phyloP scores from a whole-genome alignment of 352 stramenopile species.

The Globisporangium radiosum region DNA sequence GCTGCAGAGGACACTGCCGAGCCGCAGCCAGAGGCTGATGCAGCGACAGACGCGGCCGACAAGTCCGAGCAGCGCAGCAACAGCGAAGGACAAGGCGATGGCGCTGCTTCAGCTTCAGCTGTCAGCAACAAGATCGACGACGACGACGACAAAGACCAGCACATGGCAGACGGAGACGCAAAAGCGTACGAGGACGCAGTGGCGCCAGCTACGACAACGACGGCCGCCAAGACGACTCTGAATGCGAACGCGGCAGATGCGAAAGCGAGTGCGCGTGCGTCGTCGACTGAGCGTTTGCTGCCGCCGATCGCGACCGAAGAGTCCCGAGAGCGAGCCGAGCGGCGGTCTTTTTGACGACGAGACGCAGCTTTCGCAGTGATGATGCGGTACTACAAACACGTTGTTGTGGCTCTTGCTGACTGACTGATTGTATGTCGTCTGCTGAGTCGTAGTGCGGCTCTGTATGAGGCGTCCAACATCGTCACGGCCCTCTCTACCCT shows the following conservation, averaged over 20 bases:
- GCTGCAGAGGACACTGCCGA: neutral
- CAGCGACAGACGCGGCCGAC: no score
- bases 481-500: no score
- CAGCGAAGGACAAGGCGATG: neutral
- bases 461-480: neutral
- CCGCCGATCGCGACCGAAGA: conserved; percentile 14
- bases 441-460: neutral
- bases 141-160: conserved; percentile 8
- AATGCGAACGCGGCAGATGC: neutral
- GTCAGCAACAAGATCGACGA: conserved; percentile 10
- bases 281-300: conserved; percentile 2
- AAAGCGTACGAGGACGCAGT: conserved; percentile 8
- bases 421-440: neutral
- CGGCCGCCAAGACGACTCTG: neutral
- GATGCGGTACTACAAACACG: neutral
- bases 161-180: conserved; percentile 3
- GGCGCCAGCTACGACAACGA: neutral
- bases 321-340: conserved; percentile 15
- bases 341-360: conserved; percentile 32
- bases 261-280: neutral
- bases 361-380: conserved; percentile 24
- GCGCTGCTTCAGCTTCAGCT: neutral
- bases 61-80: neutral
- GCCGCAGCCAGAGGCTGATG: neutral
- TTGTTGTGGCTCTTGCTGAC: neutral